A percentile compares a stretch with the other conserved stretches of the same genome.
These are phyloP conservation scores for Euclidium syriacum DNA, from an alignment of 345 rosid species.

Conservation along the genomic window DNA sequence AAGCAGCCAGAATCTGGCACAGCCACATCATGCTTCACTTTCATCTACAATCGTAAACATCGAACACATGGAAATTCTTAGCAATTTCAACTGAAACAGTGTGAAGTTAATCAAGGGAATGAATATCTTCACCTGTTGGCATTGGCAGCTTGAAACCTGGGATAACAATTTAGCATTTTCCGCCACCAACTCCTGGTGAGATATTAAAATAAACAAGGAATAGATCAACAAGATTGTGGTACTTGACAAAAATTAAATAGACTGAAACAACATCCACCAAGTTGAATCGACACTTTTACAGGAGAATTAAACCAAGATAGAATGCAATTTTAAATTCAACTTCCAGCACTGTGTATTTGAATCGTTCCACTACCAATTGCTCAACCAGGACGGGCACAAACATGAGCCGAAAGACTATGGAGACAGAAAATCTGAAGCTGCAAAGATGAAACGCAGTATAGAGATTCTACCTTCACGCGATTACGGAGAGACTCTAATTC, in stretches of 20 bases:
- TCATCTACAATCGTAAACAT: constrained; percentile 18
- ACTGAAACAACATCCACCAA: neutral
- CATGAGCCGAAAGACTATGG: neutral
- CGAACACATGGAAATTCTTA: neutral
- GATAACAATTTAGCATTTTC: constrained; percentile 50
- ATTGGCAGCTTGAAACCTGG: constrained; percentile 44
- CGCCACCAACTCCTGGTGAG: constrained; percentile 55
- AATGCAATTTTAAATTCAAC: neutral
- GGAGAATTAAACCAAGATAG: neutral
- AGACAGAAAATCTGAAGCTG: neutral
- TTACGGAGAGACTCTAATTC: constrained; percentile 36
- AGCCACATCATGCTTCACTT: constrained; percentile 29
- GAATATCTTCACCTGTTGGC: constrained; percentile 43
- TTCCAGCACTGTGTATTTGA: neutral
- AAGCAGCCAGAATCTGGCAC: constrained; percentile 8
- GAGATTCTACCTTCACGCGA: constrained; percentile 40
- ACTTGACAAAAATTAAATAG: neutral
- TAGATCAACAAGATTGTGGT: neutral
- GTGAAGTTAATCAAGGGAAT: neutral
- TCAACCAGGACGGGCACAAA: neutral
- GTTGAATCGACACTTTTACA: neutral
- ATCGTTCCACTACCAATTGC: neutral
- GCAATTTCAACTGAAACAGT: neutral
- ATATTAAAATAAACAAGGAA: neutral
- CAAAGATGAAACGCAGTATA: neutral